Base-by-base conservation (phyloP, 208 protist genomes). In the Phytomonas francai region DNA sequence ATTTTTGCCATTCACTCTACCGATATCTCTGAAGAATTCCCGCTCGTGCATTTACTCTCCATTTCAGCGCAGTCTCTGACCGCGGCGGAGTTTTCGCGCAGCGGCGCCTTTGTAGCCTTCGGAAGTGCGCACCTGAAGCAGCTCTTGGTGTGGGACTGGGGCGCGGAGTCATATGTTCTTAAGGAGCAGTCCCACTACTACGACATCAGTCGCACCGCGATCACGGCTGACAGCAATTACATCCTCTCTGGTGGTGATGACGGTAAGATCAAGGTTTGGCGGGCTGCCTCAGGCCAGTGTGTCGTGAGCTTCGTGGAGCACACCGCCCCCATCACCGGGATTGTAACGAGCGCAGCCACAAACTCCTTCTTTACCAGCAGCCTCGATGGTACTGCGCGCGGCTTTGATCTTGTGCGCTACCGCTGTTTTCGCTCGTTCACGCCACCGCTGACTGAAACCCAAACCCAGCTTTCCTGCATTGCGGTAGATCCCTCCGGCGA, bases 141-240 rank as follows among this genome's bases (percentile, higher is more conserved):
- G 83, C 72, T 98, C 9, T 78, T 97, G 32, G 92, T 98, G n/a
- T 98, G 93, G 92, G 92, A 98, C 73, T 98, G 95, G 95, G 85
- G 84, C 57, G 85, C 87, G 12, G 92, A 97, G 83, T 73, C 92
- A 8, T 96, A 97, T 76, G 88, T 97, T 19, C 68, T 98, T 19
- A 97, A 96, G 78, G 92, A 97, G 72, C 93, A 97, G 81, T 81
- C 87, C 1, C 95, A 98, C 80, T 94, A 93, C 78, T 94, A 97
- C 78, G 89, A 94, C 74, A 94, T 97, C 63, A 76, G 74, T 65
- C 80, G 84, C 63, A 85, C 91, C 45, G 94, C 89, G 54, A 94
- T 96, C 77, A 95, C 90, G 30, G 85, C 85, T 25, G 92, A 97
- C 78, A 87, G 90, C 66, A 80, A 73, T 36, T 78, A 82, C 72